Conservation (phyloP, 352 stramenopile genomes). For the Globisporangium canariense region DNA sequence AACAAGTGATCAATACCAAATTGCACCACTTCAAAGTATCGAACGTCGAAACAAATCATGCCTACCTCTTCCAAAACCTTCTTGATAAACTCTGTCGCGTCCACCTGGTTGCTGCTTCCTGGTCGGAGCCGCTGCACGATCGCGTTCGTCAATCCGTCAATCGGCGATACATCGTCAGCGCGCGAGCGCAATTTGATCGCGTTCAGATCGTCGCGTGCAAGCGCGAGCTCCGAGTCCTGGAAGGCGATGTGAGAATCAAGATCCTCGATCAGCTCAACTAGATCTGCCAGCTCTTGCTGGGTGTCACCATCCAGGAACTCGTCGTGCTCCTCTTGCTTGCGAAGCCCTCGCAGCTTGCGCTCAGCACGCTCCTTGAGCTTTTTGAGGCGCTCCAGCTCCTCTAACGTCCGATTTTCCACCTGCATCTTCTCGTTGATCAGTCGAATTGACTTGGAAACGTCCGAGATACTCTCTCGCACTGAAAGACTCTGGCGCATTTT, state of each 20-base stretch:
- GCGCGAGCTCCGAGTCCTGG: constrained; percentile 63
- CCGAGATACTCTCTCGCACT: constrained; percentile 71
- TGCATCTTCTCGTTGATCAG: constrained; percentile 65
- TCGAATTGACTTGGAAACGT: constrained; percentile 57
- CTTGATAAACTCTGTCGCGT: constrained; percentile 27
- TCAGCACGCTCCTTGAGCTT: constrained; percentile 69
- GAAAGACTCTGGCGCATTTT: constrained; percentile 73
- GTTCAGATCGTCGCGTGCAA: constrained; percentile 50
- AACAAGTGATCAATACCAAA: neutral
- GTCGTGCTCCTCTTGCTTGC: constrained; percentile 40
- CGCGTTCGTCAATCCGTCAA: constrained; percentile 34
- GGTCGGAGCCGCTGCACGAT: constrained; percentile 31
- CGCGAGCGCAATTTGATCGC: constrained; percentile 41
- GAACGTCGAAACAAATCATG: neutral
- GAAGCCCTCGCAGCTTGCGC: constrained; percentile 49
- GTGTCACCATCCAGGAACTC: constrained; percentile 59
- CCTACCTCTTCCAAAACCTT: constrained; percentile 56
- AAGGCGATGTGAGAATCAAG: constrained; percentile 81
- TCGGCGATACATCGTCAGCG: constrained; percentile 36
- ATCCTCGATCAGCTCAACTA: constrained; percentile 77
- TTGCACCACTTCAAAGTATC: neutral
- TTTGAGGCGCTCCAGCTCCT: constrained; percentile 65
- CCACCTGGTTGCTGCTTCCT: neutral
- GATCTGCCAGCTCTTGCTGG: constrained; percentile 63
- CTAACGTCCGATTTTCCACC: constrained; percentile 44